These are phyloP conservation scores for Fraxinus sp. DNA, from an alignment of 305 asterid genomes.

Conservation along the genomic window DNA sequence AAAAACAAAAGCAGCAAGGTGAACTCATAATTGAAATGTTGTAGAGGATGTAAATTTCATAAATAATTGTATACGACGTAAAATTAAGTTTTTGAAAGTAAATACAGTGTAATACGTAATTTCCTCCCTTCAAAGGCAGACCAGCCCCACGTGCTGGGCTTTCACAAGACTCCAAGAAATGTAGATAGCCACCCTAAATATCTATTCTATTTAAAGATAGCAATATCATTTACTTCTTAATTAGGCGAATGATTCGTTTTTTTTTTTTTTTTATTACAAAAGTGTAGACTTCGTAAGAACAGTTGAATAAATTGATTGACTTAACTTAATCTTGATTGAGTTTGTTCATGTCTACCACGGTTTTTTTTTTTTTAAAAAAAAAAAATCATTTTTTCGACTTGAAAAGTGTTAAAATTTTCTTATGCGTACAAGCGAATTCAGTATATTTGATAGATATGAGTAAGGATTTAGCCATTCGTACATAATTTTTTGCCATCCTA, in stretches of 20 bases:
- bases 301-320: neutral
- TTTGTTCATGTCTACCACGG: neutral
- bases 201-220: neutral
- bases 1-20: neutral
- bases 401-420: neutral
- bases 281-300: neutral
- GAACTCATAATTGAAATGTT: neutral
- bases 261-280: neutral
- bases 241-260: too few relatives aligned
- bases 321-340: neutral
- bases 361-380: too few relatives aligned
- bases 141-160: neutral
- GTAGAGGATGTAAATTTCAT: neutral
- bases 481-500: neutral
- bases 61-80: neutral
- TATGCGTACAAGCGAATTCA: neutral
- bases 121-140: neutral
- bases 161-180: neutral
- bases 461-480: neutral
- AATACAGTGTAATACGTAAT: neutral
- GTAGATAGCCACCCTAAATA: neutral
- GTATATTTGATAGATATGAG: neutral
- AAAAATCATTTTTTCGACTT: neutral
- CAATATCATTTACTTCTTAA: neutral
- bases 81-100: neutral